A percentile compares a stretch with the other conserved stretches of the same genome.
Evolutionary conservation across 805 yeast genomes (phyloP).

Genomic region (Yamadazyma laniorum): DNA sequence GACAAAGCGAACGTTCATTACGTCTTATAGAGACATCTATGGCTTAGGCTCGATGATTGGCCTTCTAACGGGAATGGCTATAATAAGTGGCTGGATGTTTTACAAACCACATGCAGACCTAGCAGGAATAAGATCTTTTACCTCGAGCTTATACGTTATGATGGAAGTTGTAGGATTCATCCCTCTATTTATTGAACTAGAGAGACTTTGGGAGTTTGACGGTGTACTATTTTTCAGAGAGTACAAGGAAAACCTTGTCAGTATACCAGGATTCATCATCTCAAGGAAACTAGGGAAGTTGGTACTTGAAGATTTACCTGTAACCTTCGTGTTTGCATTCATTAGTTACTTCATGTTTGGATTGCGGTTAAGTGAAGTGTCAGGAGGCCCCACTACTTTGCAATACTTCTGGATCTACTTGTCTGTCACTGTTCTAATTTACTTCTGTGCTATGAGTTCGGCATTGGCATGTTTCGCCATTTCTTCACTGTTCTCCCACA

Average conservation of each 20-base stretch:
- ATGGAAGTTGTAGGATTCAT: conserved; percentile 40
- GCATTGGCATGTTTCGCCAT: conserved; percentile 56
- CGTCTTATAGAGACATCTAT: conserved; percentile 31
- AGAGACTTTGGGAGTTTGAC: conserved; percentile 38
- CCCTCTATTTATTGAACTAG: conserved; percentile 39
- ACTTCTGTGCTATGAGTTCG: conserved; percentile 53
- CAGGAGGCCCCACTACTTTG: conserved; percentile 24
- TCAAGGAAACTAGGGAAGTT: conserved; percentile 66
- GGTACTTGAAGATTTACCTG: conserved; percentile 65
- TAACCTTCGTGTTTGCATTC: conserved; percentile 55
- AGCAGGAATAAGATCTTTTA: conserved; percentile 63
- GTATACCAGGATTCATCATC: conserved; percentile 63
- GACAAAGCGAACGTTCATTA: conserved; percentile 33
- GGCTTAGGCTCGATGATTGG: conserved; percentile 36
- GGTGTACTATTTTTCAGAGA: conserved; percentile 50
- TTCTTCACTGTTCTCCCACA: conserved; percentile 58
- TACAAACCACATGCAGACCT: conserved; percentile 57
- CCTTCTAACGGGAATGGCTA: conserved; percentile 50
- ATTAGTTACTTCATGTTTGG: conserved; percentile 81
- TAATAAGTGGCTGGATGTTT: conserved; percentile 76
- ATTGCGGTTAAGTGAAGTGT: conserved; percentile 35
- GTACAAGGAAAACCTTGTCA: conserved; percentile 64
- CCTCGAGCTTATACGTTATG: conserved; percentile 36
- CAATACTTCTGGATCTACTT: conserved; percentile 60
- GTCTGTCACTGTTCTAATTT: conserved; percentile 54